A percentile compares a stretch with the other conserved stretches of the same genome.
Conservation (phyloP, 495 filamentous ascomycete species). For the Copromyces sp. region DNA sequence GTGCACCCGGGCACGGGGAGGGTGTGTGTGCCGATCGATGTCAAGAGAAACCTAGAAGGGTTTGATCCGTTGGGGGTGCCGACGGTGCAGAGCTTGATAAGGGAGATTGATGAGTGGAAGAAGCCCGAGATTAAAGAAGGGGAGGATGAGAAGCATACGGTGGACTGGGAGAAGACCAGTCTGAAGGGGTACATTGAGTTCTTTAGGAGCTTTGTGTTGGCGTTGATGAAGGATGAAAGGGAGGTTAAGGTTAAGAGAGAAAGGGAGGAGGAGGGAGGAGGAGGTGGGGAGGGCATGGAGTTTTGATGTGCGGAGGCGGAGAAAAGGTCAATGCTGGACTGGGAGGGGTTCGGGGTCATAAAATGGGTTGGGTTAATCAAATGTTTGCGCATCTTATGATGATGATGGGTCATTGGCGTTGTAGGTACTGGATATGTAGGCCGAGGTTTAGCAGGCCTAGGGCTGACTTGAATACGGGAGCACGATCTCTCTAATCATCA, state of each 20-base stretch:
- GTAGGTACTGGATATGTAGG: not conserved
- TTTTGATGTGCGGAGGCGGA: slow-evolving; percentile 31
- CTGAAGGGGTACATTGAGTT: slow-evolving; percentile 86
- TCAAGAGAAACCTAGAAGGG: slow-evolving; percentile 46
- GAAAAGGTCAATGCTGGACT: too few species aligned
- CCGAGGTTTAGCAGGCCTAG: not conserved
- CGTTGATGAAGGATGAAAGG: slow-evolving; percentile 71
- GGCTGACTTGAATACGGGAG: not conserved
- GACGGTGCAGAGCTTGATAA: slow-evolving; percentile 68
- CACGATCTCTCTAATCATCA: not conserved
- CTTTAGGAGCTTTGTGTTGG: slow-evolving; percentile 72
- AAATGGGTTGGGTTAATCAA: not conserved
- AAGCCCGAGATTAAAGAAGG: slow-evolving; percentile 51
- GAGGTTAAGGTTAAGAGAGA: slow-evolving; percentile 63
- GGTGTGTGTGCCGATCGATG: slow-evolving; percentile 90
- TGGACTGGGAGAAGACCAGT: slow-evolving; percentile 95
- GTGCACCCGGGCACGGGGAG: slow-evolving; percentile 90
- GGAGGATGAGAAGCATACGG: slow-evolving; percentile 47
- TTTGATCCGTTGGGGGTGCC: slow-evolving; percentile 86
- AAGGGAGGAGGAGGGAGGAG: slow-evolving; percentile 31
- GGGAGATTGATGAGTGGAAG: slow-evolving; percentile 69
- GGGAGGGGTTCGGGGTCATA: not conserved
- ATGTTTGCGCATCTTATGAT: not conserved
- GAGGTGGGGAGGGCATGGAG: slow-evolving; percentile 40
- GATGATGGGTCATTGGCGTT: not conserved